Conservation (phyloP, 225 moss, liverwort and hornwort genomes). For the Marchantia paleacea region DNA sequence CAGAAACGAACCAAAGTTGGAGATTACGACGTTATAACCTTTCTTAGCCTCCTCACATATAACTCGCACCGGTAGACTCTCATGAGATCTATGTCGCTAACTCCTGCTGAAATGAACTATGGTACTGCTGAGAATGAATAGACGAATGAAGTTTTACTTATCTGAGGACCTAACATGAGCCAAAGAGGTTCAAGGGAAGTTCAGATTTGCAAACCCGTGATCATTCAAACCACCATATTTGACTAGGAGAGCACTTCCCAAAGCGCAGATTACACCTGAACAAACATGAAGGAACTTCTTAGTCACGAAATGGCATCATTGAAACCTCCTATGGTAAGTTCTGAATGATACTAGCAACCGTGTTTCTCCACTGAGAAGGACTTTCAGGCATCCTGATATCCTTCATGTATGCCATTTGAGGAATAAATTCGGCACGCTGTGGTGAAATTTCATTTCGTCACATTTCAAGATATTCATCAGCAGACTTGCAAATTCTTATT, state of each 20-base stretch:
- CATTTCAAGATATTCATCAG: neutral
- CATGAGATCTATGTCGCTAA: too few relatives aligned
- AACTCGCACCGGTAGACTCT: too few relatives aligned
- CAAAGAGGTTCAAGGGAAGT: neutral
- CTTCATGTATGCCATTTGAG: neutral
- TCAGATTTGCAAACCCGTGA: constrained; percentile 46
- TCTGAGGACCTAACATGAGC: neutral
- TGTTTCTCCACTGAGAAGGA: neutral
- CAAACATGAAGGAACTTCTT: neutral
- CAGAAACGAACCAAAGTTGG: too few relatives aligned
- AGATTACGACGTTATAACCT: neutral
- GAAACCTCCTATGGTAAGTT: neutral
- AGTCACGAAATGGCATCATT: neutral
- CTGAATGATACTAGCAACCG: neutral
- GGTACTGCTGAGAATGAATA: too few relatives aligned
- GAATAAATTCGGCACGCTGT: too few relatives aligned
- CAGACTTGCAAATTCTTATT: neutral
- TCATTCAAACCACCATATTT: constrained; percentile 75
- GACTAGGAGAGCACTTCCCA: constrained; percentile 75
- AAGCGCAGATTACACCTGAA: constrained; percentile 65
- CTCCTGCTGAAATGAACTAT: neutral
- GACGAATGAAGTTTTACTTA: too few relatives aligned
- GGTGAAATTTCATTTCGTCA: neutral
- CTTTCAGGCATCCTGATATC: neutral
- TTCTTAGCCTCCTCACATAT: neutral